These are phyloP conservation scores for Castanospermum australe DNA, from an alignment of 306 rosid species.

Conservation along the genomic window DNA sequence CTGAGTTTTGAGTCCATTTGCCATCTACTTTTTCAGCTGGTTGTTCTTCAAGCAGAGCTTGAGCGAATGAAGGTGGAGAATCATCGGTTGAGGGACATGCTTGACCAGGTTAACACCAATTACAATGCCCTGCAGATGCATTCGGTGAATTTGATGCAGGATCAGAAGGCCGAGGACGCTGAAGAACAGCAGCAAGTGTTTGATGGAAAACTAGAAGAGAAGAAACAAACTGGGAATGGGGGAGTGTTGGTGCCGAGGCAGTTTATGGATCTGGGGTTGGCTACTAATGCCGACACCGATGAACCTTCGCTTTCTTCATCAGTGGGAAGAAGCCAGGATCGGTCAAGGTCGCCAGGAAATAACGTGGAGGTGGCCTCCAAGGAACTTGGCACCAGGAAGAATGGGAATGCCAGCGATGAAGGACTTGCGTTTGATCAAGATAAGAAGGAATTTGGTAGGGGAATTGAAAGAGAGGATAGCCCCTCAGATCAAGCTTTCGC, in stretches of 20 bases:
- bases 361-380: constrained; percentile 35
- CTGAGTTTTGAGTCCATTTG: neutral
- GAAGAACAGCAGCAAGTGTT: constrained; percentile 14
- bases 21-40: constrained; percentile 37
- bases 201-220: constrained; percentile 25
- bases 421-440: constrained; percentile 36
- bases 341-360: constrained; percentile 42
- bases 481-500: constrained; percentile 44
- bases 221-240: constrained; percentile 28
- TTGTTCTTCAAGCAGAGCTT: constrained; percentile 57
- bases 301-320: constrained; percentile 57
- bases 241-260: constrained; percentile 54
- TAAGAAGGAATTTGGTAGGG: constrained; percentile 37
- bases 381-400: constrained; percentile 17
- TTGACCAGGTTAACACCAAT: constrained; percentile 42
- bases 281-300: constrained; percentile 32
- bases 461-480: constrained; percentile 46
- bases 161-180: constrained; percentile 30
- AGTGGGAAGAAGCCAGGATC: constrained; percentile 39
- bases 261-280: constrained; percentile 75
- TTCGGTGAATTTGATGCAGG: constrained; percentile 38
- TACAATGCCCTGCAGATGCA: constrained; percentile 63
- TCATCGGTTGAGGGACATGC: constrained; percentile 41
- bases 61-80: constrained; percentile 62
- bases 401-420: constrained; percentile 29